These are phyloP conservation scores for Colletotrichum horii DNA, from an alignment of 2,329 filamentous ascomycete species.

Conservation along the genomic window DNA sequence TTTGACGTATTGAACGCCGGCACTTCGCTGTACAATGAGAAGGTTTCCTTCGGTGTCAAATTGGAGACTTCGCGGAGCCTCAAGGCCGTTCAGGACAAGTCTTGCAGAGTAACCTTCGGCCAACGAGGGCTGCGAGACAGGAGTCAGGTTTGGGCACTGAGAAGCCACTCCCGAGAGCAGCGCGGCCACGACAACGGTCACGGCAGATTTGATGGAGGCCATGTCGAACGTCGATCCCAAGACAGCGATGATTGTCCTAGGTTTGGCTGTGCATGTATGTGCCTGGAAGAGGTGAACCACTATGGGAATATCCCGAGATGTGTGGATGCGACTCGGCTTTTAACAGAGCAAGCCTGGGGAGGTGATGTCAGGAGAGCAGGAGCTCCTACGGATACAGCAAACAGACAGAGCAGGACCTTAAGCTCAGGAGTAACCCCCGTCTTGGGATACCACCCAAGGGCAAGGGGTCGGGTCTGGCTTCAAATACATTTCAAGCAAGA, in stretches of 20 bases:
- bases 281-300: not conserved
- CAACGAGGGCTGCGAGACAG: constrained; percentile 17
- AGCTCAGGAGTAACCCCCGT: not conserved
- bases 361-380: not conserved
- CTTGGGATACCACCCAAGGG: not conserved
- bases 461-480: not conserved
- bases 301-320: not conserved
- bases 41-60: constrained; percentile 41
- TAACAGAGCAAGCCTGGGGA: not conserved
- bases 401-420: not conserved
- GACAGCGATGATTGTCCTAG: not conserved
- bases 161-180: not conserved
- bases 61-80: constrained; percentile 35
- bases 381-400: not conserved
- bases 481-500: not conserved
- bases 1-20: constrained; percentile 37
- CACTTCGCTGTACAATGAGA: constrained; percentile 36
- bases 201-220: not conserved
- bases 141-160: constrained; percentile 14
- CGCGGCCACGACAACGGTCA: not conserved
- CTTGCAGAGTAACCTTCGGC: constrained; percentile 30
- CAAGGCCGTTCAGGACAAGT: constrained; percentile 29
- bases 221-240: not conserved
- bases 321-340: not conserved
- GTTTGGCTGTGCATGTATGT: not conserved